Base-by-base conservation (phyloP, 257 asterid genomes). In the Striga asiatica region DNA sequence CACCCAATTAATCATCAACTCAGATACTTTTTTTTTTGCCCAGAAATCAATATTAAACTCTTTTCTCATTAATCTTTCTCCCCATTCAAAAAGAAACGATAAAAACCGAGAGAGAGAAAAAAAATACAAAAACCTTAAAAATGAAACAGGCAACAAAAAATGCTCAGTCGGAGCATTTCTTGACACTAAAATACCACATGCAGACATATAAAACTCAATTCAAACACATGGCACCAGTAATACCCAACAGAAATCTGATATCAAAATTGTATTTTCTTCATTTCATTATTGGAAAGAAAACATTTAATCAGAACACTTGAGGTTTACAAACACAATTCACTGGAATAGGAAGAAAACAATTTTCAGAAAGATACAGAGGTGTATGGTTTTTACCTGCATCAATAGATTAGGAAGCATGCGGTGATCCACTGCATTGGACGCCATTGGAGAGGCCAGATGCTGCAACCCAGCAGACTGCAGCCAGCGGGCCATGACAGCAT, bases 381-480 rank as follows among this genome's bases (percentile, higher is more conserved):
- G 31, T 13, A 48, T 8, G 6, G 2, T 16, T n/a, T 20, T 10
- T 71, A 88, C 97, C 97, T 84, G 97, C 93, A 82, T 81, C 43
- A 78, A 74, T 49, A 84, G 81, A 61, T 78, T 81, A 27, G 97
- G 97, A 10, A 88, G 88, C 59, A 66, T 64, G 34, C 93, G 85
- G 28, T 84, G 73, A 82, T 84, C 94, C 10, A 78, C 78, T n/a
- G 86, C 77, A 61, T 70, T 76, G 32, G 94, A 78, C 32, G 95
- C 94, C 81, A 81, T 27, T 31, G 98, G 95, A 60, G 98, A 87
- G 61, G 89, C 92, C 93, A 91, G 84, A 84, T 91, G 98, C 88
- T 92, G 99, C 80, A 88, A 79, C 58, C 99, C 99, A 2, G 99
- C 94, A 65, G 99, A 92, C 74, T 88, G 97, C 58, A 92, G 94